phyloP scores from a whole-genome alignment of 2,329 filamentous ascomycete species.

The Fusarium sambucinum region DNA sequence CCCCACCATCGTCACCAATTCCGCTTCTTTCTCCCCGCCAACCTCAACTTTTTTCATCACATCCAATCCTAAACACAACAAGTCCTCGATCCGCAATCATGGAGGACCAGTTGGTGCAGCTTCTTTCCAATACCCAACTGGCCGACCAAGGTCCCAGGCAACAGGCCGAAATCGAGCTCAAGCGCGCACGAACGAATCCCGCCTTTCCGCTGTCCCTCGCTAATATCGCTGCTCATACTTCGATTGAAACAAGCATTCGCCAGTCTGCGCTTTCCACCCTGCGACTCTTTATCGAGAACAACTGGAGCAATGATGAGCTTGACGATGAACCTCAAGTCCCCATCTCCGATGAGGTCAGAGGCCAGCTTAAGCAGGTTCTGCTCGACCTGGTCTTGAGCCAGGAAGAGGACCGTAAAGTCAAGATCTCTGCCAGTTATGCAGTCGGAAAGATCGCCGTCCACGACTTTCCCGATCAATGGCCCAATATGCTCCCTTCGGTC shows the following conservation, averaged over 20 bases:
- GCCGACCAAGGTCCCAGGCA: slow-evolving; percentile 81
- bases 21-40: slow-evolving; percentile 43
- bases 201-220: slow-evolving; percentile 84
- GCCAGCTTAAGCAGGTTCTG: slow-evolving; percentile 77
- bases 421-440: slow-evolving; percentile 80
- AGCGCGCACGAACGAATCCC: slow-evolving; percentile 74
- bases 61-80: slow-evolving; percentile 16
- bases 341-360: slow-evolving; percentile 79
- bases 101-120: slow-evolving; percentile 91
- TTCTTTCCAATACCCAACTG: slow-evolving; percentile 89
- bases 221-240: slow-evolving; percentile 81
- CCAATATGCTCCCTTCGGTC: slow-evolving; percentile 84
- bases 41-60: slow-evolving; percentile 37
- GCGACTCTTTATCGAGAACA: slow-evolving; percentile 83
- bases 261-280: slow-evolving; percentile 85
- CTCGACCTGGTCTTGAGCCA: slow-evolving; percentile 81
- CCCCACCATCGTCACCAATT: slow-evolving; percentile 43
- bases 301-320: slow-evolving; percentile 83
- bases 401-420: slow-evolving; percentile 85
- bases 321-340: slow-evolving; percentile 73
- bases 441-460: slow-evolving; percentile 94
- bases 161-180: slow-evolving; percentile 86
- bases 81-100: slow-evolving; percentile 61
- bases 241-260: slow-evolving; percentile 79
- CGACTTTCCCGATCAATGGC: slow-evolving; percentile 97